These are phyloP conservation scores for Coemansia brasiliensis DNA, from an alignment of 192 early-diverging fungal species.

Conservation along the genomic window DNA sequence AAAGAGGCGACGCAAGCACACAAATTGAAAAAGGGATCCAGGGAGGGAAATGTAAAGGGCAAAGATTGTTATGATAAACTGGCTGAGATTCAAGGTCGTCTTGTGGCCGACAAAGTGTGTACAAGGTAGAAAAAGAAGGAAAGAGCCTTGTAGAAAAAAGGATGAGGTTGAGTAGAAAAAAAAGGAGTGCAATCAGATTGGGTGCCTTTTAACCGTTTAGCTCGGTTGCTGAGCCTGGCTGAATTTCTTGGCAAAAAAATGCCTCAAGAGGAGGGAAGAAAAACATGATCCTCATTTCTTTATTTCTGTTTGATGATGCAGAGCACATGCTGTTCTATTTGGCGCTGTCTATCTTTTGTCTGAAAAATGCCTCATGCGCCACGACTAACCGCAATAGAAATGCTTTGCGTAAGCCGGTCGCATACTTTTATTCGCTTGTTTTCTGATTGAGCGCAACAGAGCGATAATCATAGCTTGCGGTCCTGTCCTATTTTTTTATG, in stretches of 20 bases:
- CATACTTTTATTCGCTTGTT: neutral
- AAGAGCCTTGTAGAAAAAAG: neutral
- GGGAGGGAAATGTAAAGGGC: no score
- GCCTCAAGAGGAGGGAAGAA: slow-evolving; percentile 1
- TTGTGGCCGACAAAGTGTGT: neutral
- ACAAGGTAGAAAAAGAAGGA: slow-evolving; percentile 1
- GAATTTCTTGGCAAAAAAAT: slow-evolving; percentile 16
- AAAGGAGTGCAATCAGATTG: slow-evolving; percentile 11
- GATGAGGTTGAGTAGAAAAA: neutral
- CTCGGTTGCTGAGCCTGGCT: neutral
- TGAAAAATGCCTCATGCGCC: slow-evolving; percentile 1
- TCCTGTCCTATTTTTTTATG: no score
- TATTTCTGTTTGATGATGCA: slow-evolving; percentile 1
- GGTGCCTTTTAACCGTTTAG: slow-evolving; percentile 8
- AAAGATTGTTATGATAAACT: neutral
- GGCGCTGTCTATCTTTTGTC: neutral
- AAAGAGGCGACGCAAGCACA: neutral
- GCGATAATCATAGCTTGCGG: no score
- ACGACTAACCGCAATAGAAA: neutral
- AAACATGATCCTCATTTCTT: neutral
- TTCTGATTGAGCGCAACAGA: no score
- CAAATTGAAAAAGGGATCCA: no score
- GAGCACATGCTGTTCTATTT: neutral
- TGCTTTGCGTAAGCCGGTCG: slow-evolving; percentile 22
- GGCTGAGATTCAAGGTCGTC: slow-evolving; percentile 1